A percentile compares a stretch with the other conserved stretches of the same genome.
phyloP scores from a whole-genome alignment of 1,139 yeast genomes.

The Komagataea norvegica region DNA sequence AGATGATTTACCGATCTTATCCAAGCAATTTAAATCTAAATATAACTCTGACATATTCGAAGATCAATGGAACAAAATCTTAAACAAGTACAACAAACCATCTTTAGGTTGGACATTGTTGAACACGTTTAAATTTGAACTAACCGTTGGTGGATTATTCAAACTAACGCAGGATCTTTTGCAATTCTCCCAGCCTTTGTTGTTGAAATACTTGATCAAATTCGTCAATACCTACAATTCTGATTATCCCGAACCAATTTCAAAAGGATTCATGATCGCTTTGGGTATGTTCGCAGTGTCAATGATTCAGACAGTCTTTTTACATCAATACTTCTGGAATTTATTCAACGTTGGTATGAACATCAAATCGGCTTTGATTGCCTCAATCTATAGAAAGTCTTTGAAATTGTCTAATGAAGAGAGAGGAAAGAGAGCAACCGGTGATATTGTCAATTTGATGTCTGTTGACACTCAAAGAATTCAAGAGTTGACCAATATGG shows the following conservation, averaged over 20 bases:
- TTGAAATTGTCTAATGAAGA: slow-evolving; percentile 81
- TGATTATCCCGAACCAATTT: slow-evolving; percentile 46
- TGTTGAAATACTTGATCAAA: slow-evolving; percentile 65
- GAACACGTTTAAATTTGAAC: slow-evolving; percentile 66
- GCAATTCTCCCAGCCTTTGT: slow-evolving; percentile 87
- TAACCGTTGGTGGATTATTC: slow-evolving; percentile 69
- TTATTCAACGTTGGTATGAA: slow-evolving; percentile 90
- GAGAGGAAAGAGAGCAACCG: slow-evolving; percentile 76
- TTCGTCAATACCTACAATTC: slow-evolving; percentile 77
- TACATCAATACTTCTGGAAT: slow-evolving; percentile 91
- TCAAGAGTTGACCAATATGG: slow-evolving; percentile 83
- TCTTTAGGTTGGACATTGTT: slow-evolving; percentile 62
- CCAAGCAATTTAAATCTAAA: slow-evolving; percentile 55
- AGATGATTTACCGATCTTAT: slow-evolving; percentile 77
- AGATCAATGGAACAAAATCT: slow-evolving; percentile 54
- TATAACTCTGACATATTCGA: slow-evolving; percentile 47
- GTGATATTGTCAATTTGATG: slow-evolving; percentile 96
- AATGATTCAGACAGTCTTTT: slow-evolving; percentile 71
- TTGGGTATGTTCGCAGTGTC: slow-evolving; percentile 80
- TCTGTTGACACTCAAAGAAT: slow-evolving; percentile 94
- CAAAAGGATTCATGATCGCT: slow-evolving; percentile 82
- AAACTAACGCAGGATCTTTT: slow-evolving; percentile 74
- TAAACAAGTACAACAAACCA: slow-evolving; percentile 43
- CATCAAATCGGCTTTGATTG: slow-evolving; percentile 72
- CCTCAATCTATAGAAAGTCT: slow-evolving; percentile 77